Base-by-base conservation (phyloP, 805 yeast species). In the Starmerella vaccinii region DNA sequence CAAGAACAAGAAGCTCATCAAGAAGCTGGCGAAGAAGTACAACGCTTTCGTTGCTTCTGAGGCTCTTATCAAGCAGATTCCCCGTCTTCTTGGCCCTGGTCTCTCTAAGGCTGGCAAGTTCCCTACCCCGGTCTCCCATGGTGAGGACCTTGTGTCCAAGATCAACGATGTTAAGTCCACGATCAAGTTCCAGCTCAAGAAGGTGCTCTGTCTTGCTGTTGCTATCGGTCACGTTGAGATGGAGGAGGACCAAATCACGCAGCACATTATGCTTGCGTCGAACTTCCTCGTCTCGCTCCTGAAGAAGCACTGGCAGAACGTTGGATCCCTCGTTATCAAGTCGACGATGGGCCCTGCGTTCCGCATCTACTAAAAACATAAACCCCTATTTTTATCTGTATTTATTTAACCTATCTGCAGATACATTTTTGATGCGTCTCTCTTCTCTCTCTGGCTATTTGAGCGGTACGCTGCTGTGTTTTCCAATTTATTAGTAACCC, bases 251-350 rank as follows among this genome's bases (percentile, higher is more conserved):
- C 79, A 80, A 67, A 78, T 92, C 70, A 95, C 84, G 68, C 85
- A 90, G 82, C 98, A 92, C 78, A 87, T 92, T 78, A 81, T 92
- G 87, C 81, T 92, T 92, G 80, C 99, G 65, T 80, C 95, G 65
- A 92, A 92, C 95, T 92, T 92, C 83, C 84, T 92, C 75, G 98
- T 92, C 65, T 92, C 99, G 64, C 78, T 92, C 76, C 82, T 92
- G 75, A 92, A 92, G 95, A 92, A 92, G 90, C 87, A 92, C 95
- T 92, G 99, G 99, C 99, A 92, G 82, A 92, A 92, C 78, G 97
- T 92, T 72, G 98, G 98, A 69, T 92, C 98, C 71, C 79, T 92
- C 75, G 97, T 89, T 72, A 83, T 92, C 80, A 92, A 92, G 81
- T 87, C 96, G 60, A 81, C 97, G 76, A 92, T 92, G 99, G 98